These are phyloP conservation scores for Metschnikowia matae DNA, from an alignment of 805 yeast genomes.

Conservation along the genomic window DNA sequence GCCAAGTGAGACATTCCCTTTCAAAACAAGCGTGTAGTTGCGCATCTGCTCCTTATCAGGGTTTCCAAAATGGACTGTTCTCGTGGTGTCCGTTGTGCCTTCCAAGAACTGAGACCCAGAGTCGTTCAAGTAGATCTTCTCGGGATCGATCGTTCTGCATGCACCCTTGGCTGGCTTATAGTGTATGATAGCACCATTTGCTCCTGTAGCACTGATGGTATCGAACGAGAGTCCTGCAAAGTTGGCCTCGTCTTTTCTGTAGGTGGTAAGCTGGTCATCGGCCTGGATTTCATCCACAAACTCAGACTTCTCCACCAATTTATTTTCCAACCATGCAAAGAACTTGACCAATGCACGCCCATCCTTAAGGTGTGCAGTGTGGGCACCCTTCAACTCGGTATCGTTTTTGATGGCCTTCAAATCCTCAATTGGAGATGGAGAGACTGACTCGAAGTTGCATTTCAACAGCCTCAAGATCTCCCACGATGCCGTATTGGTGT, in stretches of 20 bases:
- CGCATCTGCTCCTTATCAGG: slow-evolving; percentile 45
- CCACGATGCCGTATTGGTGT: slow-evolving; percentile 34
- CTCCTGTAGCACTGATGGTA: slow-evolving; percentile 71
- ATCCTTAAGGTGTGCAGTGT: slow-evolving; percentile 52
- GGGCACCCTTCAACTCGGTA: slow-evolving; percentile 48
- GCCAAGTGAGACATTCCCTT: slow-evolving; percentile 52
- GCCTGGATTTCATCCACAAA: slow-evolving; percentile 57
- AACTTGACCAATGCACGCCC: slow-evolving; percentile 52
- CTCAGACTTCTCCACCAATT: slow-evolving; percentile 39
- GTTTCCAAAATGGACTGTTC: slow-evolving; percentile 51
- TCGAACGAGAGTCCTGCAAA: slow-evolving; percentile 66
- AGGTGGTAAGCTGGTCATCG: slow-evolving; percentile 42
- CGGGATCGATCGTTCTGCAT: slow-evolving; percentile 48
- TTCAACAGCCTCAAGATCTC: slow-evolving; percentile 34
- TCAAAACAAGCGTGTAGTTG: slow-evolving; percentile 54
- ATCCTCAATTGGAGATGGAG: slow-evolving; percentile 42
- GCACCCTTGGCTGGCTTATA: slow-evolving; percentile 52
- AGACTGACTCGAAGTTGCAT: slow-evolving; percentile 25
- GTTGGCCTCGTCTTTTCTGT: slow-evolving; percentile 39
- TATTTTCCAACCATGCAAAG: slow-evolving; percentile 57
- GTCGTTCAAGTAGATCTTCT: slow-evolving; percentile 51
- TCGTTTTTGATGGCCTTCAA: slow-evolving; percentile 51
- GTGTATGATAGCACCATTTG: slow-evolving; percentile 76
- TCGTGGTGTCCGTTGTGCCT: slow-evolving; percentile 63
- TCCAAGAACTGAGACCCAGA: slow-evolving; percentile 60